Base-by-base conservation (phyloP, 768 basidiomycete species). In the Lentinula raphanica region DNA sequence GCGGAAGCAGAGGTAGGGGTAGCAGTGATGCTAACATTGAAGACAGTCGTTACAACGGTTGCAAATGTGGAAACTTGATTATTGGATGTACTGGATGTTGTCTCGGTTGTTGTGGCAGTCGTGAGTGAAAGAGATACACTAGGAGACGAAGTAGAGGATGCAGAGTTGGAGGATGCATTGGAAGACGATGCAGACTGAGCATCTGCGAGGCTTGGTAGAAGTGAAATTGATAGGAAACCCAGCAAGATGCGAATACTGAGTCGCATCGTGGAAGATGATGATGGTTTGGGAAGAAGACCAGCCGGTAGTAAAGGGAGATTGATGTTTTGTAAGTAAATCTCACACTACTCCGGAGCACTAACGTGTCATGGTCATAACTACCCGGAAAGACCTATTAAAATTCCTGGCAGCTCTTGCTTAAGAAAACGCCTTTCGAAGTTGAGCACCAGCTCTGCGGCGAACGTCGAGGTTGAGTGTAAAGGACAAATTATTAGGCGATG, bases 1-100 rank as follows among this genome's bases (percentile, higher is more conserved):
- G 79, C 62, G 4, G 80, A 60, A 0, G 80, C 66, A 38, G 76
- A 49, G n/a, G 81, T 71, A 12, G 76, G 68, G 0, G 85, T 76
- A 57, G 81, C 63, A 6, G 84, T 84, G 56, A 77, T 70, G 53
- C 85, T 88, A 60, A 83, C 82, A 72, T 87, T 86, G 68, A 81
- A 77, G 56, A 79, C 69, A 42, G 80, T 81, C n/a, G 87, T 81
- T 49, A 89, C 62, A 31, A 81, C 75, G 28, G 83, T 81, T 54
- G 82, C 75, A 55, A 86, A 58, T 31, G 80, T 69, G 36, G 81
- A 73, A 59, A 74, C 72, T 63, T 78, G 79, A 58, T 70, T 76
- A 19, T 79, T 83, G 5, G 80, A 76, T 44, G 73, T 72, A 56
- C 74, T 72, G 60, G 80, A 70, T 36, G 75, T 74, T 31, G 84